phyloP scores from a whole-genome alignment of 305 asterid genomes.

The Solanum hybrid region DNA sequence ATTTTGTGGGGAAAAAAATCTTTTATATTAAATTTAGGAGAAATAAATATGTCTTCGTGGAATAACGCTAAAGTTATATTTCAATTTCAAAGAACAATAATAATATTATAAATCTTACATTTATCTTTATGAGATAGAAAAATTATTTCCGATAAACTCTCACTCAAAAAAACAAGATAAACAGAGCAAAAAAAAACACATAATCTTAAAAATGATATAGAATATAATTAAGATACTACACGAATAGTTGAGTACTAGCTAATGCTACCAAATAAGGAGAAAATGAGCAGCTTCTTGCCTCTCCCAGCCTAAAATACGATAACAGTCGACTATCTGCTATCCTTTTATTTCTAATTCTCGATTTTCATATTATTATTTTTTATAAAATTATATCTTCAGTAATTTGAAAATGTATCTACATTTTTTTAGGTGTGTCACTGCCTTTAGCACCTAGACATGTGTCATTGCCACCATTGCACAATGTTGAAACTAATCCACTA shows the following conservation, averaged over 20 bases:
- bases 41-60: neutral
- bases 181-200: neutral
- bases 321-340: neutral
- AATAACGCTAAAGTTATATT: neutral
- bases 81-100: neutral
- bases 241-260: neutral
- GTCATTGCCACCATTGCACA: slow-evolving; percentile 1
- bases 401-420: neutral
- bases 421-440: neutral
- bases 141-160: neutral
- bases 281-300: neutral
- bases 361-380: neutral
- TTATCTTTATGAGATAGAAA: neutral
- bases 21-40: neutral
- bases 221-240: neutral
- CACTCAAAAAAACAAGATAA: neutral
- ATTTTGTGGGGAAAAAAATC: neutral
- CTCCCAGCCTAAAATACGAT: neutral
- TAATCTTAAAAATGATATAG: neutral
- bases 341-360: fast-evolving
- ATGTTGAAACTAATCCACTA: neutral
- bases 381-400: neutral
- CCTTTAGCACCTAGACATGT: neutral
- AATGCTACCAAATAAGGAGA: neutral
- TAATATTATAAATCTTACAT: no score